phyloP scores from a whole-genome alignment of 176 grass and related monocot genomes.

The Sorghum bicolor region DNA sequence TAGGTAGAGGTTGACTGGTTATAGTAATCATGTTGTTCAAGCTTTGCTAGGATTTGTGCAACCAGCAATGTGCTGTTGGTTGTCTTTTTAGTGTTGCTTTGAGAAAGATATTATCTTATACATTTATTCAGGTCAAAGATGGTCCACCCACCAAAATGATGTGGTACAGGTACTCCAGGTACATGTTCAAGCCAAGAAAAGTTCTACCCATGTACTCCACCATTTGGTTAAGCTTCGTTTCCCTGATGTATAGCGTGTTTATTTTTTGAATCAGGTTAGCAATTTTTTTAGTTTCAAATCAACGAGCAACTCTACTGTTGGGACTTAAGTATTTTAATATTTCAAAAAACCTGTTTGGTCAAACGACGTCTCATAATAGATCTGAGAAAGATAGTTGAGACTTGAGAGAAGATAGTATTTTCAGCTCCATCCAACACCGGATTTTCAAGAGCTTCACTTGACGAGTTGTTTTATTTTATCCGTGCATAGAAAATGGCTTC shows the following conservation, averaged over 20 bases:
- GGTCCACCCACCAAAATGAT: slow-evolving; percentile 34
- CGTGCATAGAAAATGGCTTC: no score
- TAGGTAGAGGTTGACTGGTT: slow-evolving; percentile 32
- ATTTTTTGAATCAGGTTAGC: no score
- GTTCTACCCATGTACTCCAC: not conserved
- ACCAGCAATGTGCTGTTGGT: not conserved
- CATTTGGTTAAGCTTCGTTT: not conserved
- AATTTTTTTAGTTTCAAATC: not conserved
- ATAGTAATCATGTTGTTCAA: slow-evolving; percentile 2
- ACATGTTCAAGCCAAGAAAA: slow-evolving; percentile 19
- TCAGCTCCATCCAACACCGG: no score
- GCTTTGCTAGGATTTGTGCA: slow-evolving; percentile 23
- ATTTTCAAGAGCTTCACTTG: no score
- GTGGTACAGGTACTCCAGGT: slow-evolving; percentile 10
- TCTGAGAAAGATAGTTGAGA: no score
- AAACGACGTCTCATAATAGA: no score
- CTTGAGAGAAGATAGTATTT: no score
- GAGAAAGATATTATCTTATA: not conserved
- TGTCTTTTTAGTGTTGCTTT: slow-evolving; percentile 11
- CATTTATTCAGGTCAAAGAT: slow-evolving; percentile 30
- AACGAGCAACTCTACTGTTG: not conserved
- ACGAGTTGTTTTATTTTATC: no score
- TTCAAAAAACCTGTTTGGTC: no score
- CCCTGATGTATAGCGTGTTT: no score
- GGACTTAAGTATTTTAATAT: no score